These are phyloP conservation scores for Solanum chmielewskii DNA, from an alignment of 257 asterid genomes.

Conservation along the genomic window DNA sequence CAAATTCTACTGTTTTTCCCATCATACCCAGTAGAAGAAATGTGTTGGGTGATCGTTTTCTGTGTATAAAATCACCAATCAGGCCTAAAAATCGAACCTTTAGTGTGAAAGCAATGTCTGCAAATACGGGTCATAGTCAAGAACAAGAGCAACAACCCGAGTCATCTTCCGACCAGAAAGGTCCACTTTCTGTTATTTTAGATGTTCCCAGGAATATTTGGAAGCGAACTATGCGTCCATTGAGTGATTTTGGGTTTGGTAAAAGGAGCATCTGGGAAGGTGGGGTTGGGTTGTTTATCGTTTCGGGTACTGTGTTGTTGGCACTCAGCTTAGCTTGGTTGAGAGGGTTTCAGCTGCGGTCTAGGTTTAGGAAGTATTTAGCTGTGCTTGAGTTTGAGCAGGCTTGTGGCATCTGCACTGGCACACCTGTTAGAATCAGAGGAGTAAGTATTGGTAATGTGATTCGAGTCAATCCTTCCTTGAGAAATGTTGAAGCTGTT, in stretches of 20 bases:
- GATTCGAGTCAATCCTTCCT: slow-evolving; percentile 77
- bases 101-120: slow-evolving; percentile 32
- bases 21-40: slow-evolving; percentile 13
- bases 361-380: slow-evolving; percentile 71
- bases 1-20: slow-evolving; percentile 25
- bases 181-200: slow-evolving; percentile 40
- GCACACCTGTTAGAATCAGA: slow-evolving; percentile 91
- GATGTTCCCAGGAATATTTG: slow-evolving; percentile 59
- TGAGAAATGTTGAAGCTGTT: slow-evolving; percentile 72
- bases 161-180: slow-evolving; percentile 33
- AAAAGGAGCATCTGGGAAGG: slow-evolving; percentile 98
- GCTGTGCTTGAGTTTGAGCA: slow-evolving; percentile 86
- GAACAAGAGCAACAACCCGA: slow-evolving; percentile 14
- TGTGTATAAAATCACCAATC: slow-evolving; percentile 17
- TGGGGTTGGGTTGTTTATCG: slow-evolving; percentile 89
- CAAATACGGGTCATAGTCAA: slow-evolving; percentile 27
- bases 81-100: slow-evolving; percentile 17
- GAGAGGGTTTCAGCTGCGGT: slow-evolving; percentile 81
- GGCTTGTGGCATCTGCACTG: slow-evolving; percentile 89
- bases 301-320: slow-evolving; percentile 68
- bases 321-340: slow-evolving; percentile 92
- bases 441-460: slow-evolving; percentile 91
- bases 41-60: slow-evolving; percentile 28
- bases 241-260: slow-evolving; percentile 92
- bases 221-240: slow-evolving; percentile 74